These are phyloP conservation scores for Oryza glumipatula DNA, from an alignment of 176 grass and related monocot genomes.

Conservation along the genomic window DNA sequence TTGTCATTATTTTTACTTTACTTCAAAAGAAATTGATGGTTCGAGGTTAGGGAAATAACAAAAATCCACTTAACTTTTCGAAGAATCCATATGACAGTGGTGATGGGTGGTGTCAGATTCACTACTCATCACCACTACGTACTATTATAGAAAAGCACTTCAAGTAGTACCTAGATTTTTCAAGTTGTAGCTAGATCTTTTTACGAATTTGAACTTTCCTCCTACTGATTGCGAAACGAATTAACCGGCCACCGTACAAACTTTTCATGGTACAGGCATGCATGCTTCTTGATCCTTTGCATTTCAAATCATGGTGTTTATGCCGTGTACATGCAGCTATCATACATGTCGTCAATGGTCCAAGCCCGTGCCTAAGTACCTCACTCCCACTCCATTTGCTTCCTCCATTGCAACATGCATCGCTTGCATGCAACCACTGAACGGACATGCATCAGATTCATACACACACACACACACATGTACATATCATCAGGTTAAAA, in stretches of 20 bases:
- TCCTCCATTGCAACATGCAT: background rate
- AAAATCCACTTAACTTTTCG: too few species aligned
- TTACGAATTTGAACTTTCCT: background rate
- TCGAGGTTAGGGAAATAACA: too few species aligned
- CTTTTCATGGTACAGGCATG: background rate
- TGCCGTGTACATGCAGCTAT: background rate
- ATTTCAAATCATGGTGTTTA: constrained; percentile 7
- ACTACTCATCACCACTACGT: too few species aligned
- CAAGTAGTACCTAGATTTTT: too few species aligned
- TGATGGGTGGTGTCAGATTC: too few species aligned
- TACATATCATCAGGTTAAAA: background rate
- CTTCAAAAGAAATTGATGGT: too few species aligned
- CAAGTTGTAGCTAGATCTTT: too few species aligned
- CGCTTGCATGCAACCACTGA: background rate
- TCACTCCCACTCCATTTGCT: background rate
- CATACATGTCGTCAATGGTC: background rate
- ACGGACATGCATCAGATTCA: background rate
- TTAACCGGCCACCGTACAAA: background rate
- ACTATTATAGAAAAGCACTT: too few species aligned
- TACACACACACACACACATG: too few species aligned
- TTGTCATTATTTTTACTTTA: too few species aligned
- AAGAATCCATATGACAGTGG: too few species aligned
- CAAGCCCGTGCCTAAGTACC: background rate
- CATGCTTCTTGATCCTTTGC: background rate
- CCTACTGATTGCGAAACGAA: background rate